Evolutionary conservation across 768 basidiomycete species (phyloP).

Genomic region (Pseudohyphozyma bogoriensis): DNA sequence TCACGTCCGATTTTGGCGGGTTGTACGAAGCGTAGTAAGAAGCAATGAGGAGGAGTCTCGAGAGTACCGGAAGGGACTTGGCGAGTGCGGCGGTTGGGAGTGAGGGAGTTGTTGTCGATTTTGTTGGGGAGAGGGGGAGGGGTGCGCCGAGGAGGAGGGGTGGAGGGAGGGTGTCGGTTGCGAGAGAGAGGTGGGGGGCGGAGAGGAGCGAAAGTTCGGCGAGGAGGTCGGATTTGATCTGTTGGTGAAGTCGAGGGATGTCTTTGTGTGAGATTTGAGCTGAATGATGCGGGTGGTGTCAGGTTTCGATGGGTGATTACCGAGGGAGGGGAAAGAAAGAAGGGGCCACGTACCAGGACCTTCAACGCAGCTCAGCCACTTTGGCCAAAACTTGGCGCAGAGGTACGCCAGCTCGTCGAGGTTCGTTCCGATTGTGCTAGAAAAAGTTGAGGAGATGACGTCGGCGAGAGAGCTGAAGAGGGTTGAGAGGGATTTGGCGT

Average conservation of each 20-base stretch:
- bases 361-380: constrained; percentile 12
- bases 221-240: too few relatives aligned
- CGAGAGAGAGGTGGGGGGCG: too few relatives aligned
- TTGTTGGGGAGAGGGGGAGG: too few relatives aligned
- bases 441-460: constrained; percentile 8
- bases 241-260: too few relatives aligned
- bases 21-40: constrained; percentile 39
- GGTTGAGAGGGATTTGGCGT: neutral
- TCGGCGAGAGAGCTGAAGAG: constrained; percentile 13
- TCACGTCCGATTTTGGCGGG: constrained; percentile 37
- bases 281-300: too few relatives aligned
- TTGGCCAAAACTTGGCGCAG: constrained; percentile 15
- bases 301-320: too few relatives aligned
- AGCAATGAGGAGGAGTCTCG: constrained; percentile 36
- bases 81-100: constrained; percentile 14
- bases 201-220: too few relatives aligned
- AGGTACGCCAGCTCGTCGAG: constrained; percentile 13
- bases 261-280: too few relatives aligned
- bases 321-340: neutral
- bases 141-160: too few relatives aligned
- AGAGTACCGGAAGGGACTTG: constrained; percentile 23
- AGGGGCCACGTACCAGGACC: constrained; percentile 17
- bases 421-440: neutral
- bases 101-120: neutral
- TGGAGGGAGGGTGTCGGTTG: too few relatives aligned